Evolutionary conservation across 108 stramenopile genomes (phyloP).

Genomic region (Nannochloropsis gaditana): DNA sequence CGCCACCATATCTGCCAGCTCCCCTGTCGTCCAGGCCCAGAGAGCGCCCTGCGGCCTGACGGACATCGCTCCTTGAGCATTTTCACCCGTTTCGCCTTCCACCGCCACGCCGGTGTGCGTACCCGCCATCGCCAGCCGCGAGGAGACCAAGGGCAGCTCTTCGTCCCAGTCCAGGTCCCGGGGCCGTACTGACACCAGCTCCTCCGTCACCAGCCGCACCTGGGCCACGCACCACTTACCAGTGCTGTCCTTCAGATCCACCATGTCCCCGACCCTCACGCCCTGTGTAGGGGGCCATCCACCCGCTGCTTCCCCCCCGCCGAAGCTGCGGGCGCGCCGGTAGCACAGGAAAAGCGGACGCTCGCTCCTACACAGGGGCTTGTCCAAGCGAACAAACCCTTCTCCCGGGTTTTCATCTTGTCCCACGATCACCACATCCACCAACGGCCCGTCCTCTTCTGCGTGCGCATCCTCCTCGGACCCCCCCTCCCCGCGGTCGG

Average conservation of each 20-base stretch:
- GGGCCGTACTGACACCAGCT: background rate
- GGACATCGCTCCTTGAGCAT: background rate
- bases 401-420: background rate
- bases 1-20: background rate
- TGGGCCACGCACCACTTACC: slow-evolving; percentile 15
- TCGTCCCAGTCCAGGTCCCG: background rate
- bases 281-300: background rate
- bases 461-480: background rate
- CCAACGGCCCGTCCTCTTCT: background rate
- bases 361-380: slow-evolving; percentile 9
- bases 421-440: background rate
- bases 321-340: background rate
- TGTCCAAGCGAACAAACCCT: background rate
- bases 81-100: background rate
- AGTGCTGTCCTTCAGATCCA: background rate
- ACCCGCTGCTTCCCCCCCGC: background rate
- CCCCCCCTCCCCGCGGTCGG: background rate
- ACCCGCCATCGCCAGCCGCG: background rate
- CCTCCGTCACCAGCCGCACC: background rate
- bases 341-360: background rate
- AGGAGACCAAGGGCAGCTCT: background rate
- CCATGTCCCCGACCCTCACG: background rate
- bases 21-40: background rate
- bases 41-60: background rate
- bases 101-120: background rate